Conservation (phyloP, 2,329 filamentous ascomycete genomes). For the Aspergillus novofumigatus region DNA sequence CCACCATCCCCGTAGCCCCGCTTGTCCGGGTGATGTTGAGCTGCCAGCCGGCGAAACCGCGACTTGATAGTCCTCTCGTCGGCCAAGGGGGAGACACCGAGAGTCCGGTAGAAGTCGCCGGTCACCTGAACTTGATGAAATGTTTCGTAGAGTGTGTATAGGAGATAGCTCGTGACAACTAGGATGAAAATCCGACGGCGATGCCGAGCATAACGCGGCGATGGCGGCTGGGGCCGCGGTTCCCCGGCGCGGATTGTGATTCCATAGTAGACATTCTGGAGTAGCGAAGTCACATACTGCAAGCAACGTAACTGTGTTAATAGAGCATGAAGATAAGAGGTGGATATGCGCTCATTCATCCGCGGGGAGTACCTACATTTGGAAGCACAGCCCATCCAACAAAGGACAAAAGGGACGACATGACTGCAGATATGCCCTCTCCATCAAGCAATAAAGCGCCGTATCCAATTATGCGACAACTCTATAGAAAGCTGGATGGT, state of each 20-base stretch:
- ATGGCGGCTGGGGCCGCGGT: slow-evolving; percentile 67
- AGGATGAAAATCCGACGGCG: slow-evolving; percentile 77
- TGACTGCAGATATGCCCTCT: slow-evolving; percentile 9
- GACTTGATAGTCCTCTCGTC: slow-evolving; percentile 76
- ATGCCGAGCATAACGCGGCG: slow-evolving; percentile 65
- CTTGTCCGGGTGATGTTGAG: slow-evolving; percentile 81
- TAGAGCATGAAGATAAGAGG: not conserved
- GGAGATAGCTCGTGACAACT: slow-evolving; percentile 77
- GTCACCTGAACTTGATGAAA: slow-evolving; percentile 70
- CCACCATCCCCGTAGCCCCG: slow-evolving; percentile 38
- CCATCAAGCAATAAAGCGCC: not conserved
- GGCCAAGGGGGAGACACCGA: slow-evolving; percentile 66
- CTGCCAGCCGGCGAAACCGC: slow-evolving; percentile 71
- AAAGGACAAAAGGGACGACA: slow-evolving; percentile 50
- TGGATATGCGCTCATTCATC: not conserved
- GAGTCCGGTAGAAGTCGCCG: slow-evolving; percentile 73
- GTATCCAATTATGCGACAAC: not conserved
- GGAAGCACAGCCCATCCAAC: slow-evolving; percentile 61
- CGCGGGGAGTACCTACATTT: slow-evolving; percentile 43
- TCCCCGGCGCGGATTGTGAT: slow-evolving; percentile 86
- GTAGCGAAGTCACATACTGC: slow-evolving; percentile 71
- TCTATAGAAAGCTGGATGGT: not conserved
- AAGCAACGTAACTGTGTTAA: slow-evolving; percentile 6
- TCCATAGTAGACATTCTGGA: slow-evolving; percentile 80
- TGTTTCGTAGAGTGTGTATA: slow-evolving; percentile 90